Base-by-base conservation (phyloP, 192 early-diverging fungal species). In the Globomyces pollinis-pini region DNA sequence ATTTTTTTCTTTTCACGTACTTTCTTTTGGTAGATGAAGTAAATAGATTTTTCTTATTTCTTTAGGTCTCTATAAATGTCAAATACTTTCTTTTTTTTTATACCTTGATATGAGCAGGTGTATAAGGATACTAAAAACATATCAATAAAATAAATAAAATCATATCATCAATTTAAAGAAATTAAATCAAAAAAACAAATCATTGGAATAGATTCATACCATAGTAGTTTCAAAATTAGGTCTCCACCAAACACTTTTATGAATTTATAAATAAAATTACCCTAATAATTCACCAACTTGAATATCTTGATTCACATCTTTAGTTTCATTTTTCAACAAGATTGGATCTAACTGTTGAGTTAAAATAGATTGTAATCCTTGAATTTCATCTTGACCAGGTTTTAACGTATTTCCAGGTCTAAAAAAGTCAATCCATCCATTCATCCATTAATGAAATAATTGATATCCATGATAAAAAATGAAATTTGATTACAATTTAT, bases 101-200 rank as follows among this genome's bases (percentile, higher is more conserved):
- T n/a, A n/a, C n/a, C n/a, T n/a, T 86, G 29, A 90, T 79, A 55
- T 90, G 88, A 13, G 86, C 82, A 28, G 88, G 86, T 16, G 85
- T 59, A 68, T 89, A 90, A 2, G 88, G 88, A 51, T 88, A 90
- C 87, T 88, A 58, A 16, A 23, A 29, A 5, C 42, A 30, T 38
- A 41, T 38, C 31, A 21, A 34, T 9, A 65, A 0, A 49, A n/a
- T n/a, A n/a, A n/a, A n/a, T n/a, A n/a, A n/a, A n/a, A n/a, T n/a
- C n/a, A 50, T 38, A 45, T 43, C 12, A 61, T 32, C 15, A 42
- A 42, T 12, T 59, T 36, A 53, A 18, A 67, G 41, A 57, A 16
- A 20, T 8, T 2, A 58, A 36, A 12, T 56, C n/a, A 36, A 13
- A n/a, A 23, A 50, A n/a, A 50, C 47, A 31, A 8, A n/a, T 50